Base-by-base conservation (phyloP, 495 filamentous ascomycete species). In the Talaromyces liani region DNA sequence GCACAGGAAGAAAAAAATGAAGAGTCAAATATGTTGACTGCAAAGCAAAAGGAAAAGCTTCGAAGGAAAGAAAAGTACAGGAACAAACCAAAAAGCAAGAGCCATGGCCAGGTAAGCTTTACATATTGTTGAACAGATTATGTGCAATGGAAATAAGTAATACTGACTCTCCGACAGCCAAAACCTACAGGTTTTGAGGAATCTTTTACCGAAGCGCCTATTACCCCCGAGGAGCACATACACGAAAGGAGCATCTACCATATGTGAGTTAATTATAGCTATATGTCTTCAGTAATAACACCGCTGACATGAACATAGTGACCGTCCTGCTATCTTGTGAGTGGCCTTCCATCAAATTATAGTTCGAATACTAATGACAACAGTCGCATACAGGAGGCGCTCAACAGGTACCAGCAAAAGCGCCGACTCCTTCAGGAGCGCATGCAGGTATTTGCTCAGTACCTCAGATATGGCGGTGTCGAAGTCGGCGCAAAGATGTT, bases 381-480 rank as follows among this genome's bases (percentile, higher is more conserved):
- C 36, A 89, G 87, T 53, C 92, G 94, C 49, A 90, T 98, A 18
- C 88, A 98, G 71, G 86, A 85, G 64, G 94, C 90, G 45, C 87
- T 98, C 34, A 87, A 91, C 63, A 88, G 91, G 8, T 99, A 87
- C 78, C 80, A 87, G 64, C 78, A 81, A 49, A 87, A 85, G 45
- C 90, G 92, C 25, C 91, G 89, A 62, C 80, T 96, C 61, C 84
- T 91, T 61, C 70, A 75, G 10, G 72, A 80, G 3, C 83, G 85
- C 60, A 74, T 81, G 24, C 76, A 80, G 31, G 69, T 94, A 25
- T 95, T 99, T 77, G 79, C 83, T 63, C 88, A 88, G 62, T 97
- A 93, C 67, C 80, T 98, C 25, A 73, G 82, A 25, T 89, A 91
- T 34, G 94, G 94, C n/a, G 95, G 95, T 8, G 82, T 98, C 39